phyloP scores from a whole-genome alignment of 768 basidiomycete genomes.

The Postia placenta region DNA sequence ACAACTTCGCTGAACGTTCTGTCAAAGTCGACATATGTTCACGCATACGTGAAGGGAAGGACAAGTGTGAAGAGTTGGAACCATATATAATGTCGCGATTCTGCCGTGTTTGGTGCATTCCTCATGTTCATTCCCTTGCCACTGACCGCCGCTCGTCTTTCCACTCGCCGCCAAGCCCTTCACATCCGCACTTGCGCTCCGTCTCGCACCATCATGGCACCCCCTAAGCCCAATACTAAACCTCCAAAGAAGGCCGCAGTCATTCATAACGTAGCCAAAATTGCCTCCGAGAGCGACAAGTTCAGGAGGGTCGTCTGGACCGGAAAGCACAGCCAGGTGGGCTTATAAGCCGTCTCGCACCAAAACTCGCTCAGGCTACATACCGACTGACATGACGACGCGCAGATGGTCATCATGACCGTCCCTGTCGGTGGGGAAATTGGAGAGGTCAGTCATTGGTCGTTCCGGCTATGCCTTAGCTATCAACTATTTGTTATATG shows the following conservation, averaged over 20 bases:
- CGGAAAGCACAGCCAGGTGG: slow-evolving; percentile 22
- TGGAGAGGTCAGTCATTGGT: slow-evolving; percentile 18
- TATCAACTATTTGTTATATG: too few species aligned
- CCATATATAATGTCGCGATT: not conserved
- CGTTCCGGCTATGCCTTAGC: too few species aligned
- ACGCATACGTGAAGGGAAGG: not conserved
- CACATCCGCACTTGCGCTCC: not conserved
- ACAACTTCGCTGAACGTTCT: too few species aligned
- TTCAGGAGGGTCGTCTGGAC: slow-evolving; percentile 23
- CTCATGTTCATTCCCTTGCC: not conserved
- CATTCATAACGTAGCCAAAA: slow-evolving; percentile 17
- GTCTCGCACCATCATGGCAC: not conserved
- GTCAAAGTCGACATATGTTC: too few species aligned
- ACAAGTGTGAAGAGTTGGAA: not conserved
- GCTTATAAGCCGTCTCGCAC: too few species aligned
- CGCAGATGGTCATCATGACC: slow-evolving; percentile 23
- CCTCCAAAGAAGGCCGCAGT: slow-evolving; percentile 21
- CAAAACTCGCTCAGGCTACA: not conserved
- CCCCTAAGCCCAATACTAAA: slow-evolving; percentile 20
- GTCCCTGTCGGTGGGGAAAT: slow-evolving; percentile 23
- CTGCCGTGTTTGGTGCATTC: too few species aligned
- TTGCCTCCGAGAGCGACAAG: slow-evolving; percentile 23
- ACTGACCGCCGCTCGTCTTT: not conserved
- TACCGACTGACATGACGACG: not conserved
- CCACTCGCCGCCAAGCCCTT: not conserved